Evolutionary conservation across 2,329 filamentous ascomycete species (phyloP), one percentile per base, ranked within the genome.

Genomic region (Gaeumannomyces sp.): DNA sequence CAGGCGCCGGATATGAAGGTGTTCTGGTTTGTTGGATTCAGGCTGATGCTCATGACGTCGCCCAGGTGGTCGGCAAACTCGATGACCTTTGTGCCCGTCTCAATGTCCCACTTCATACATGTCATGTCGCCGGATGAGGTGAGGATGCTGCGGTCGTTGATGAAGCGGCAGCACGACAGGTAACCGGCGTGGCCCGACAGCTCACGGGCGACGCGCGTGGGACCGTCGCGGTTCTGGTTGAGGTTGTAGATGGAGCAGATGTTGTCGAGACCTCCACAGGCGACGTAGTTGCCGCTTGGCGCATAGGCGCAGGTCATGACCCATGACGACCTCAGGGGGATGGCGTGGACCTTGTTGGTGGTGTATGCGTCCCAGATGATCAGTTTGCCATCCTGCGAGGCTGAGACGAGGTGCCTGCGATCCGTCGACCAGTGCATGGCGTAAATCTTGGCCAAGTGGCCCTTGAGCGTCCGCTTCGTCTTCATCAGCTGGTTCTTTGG

Each of bases 341-440:
- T 98, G 77, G 95, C 95, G 79, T 99, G 95, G 68, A 99, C 95
- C 79, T 99, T 99, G 85, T 99, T 98, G 68, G 95, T 98, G 70
- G 94, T 98, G 82, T 99, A 99, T 66, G 95, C 95, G 78, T 99
- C 95, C 95, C 95, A 99, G 76, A 99, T 98, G 79, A 99, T 99
- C 71, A 99, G 88, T 83, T 99, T 99, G 77, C 95, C 95, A 74
- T 99, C 95, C 80, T 99, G 95, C 71, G 95, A 99, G 69, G 95
- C 95, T 16, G 95, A 98, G 63, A 99, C 95, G 67, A 98, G 87
- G 79, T 98, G 95, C 78, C 95, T 89, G 75, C 95, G 89, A 80
- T 99, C 95, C 69, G 95, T 99, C 45, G 95, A 98, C 95, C 95
- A 99, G 83, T 99, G 95, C 95, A 99, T 99, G 73, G 95, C 95